Base-by-base conservation (phyloP, 2,329 filamentous ascomycete genomes). In the Onygenales sp. region DNA sequence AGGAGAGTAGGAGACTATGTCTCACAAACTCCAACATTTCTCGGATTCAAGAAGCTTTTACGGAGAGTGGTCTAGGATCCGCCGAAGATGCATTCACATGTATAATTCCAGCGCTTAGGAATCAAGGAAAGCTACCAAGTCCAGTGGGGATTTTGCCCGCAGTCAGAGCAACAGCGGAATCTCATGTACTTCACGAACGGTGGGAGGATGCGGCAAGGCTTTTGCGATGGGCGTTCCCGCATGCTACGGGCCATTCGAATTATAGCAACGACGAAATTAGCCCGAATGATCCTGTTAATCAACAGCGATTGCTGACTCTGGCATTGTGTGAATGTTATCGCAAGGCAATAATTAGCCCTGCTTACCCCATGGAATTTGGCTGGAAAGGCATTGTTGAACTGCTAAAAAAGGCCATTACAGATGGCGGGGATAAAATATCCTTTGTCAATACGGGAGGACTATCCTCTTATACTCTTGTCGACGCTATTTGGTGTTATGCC, bases 41-140 rank as follows among this genome's bases (percentile, higher is more conserved):
- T 14, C 56, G 54, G 2, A 46, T 70, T 3, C 57, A 68, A 4
- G 59, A 62, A 0, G 37, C 67, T 13, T 68, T 69, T 42, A 60
- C 63, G 14, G 43, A 51, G 0, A 51, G 52, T 11, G 40, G 49
- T 2, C 40, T 69, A 6, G 67, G 66, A 0, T 61, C 64, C 2
- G 54, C 59, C 6, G 63, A 67, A 44, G 67, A 69, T 50, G 66
- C 64, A 21, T 52, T 68, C 6, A 39, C 67, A 10, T 68, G 67
- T 43, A 62, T 67, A 21, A 53, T 68, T n/a, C 65, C 65, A 0
- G 57, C 58, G 7, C 33, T 56, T 9, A 53, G 42, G 43, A 37
- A 46, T n/a, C 46, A 56, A 34, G 47, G 33, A 39, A 56, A 56
- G n/a, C 46, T 54, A 7, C 52, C 52, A 44, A 6, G 14, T 11